Percentiles rank a stretch among this genome's conserved stretches.
These are phyloP conservation scores for Boletus semigastroideus DNA, from an alignment of 1,284 basidiomycete species.

Conservation along the genomic window DNA sequence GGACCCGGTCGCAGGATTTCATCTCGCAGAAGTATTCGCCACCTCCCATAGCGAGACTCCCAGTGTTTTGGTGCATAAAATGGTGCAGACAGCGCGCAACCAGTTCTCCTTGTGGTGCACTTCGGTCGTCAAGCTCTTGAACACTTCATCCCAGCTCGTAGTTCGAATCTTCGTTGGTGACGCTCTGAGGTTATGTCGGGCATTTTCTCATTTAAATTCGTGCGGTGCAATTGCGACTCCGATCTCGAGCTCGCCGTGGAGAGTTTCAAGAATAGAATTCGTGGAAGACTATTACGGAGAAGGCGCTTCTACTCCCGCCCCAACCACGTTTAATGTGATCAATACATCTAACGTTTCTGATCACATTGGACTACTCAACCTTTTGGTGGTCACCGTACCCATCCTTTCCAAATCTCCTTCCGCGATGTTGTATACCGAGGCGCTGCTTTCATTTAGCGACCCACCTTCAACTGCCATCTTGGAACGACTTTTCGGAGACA, in stretches of 20 bases:
- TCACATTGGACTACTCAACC: constrained; percentile 50
- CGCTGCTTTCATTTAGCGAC: constrained; percentile 30
- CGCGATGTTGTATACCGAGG: constrained; percentile 44
- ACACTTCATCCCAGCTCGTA: constrained; percentile 8
- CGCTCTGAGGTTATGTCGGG: constrained; percentile 31
- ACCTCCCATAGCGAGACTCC: constrained; percentile 2
- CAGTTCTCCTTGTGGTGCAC: constrained; percentile 30
- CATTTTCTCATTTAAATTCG: constrained; percentile 25
- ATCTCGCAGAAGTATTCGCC: constrained; percentile 41
- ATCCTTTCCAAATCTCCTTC: constrained; percentile 35
- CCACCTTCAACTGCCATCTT: constrained; percentile 34
- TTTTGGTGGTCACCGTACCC: constrained; percentile 41
- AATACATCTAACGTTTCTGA: constrained; percentile 57
- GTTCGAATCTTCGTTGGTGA: constrained; percentile 37
- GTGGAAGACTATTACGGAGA: constrained; percentile 36
- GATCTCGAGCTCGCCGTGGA: constrained; percentile 40
- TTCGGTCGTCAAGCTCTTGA: constrained; percentile 16
- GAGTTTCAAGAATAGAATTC: constrained; percentile 34
- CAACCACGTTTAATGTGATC: constrained; percentile 48
- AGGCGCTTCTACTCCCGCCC: constrained; percentile 26
- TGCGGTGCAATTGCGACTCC: constrained; percentile 24
- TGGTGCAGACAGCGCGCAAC: constrained; percentile 18
- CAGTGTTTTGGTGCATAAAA: constrained; percentile 14
- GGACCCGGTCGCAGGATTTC: constrained; percentile 47
- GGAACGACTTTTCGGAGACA: constrained; percentile 38